Evolutionary conservation across 306 rosid species (phyloP).

Genomic region (Pachyrhizus erosus): DNA sequence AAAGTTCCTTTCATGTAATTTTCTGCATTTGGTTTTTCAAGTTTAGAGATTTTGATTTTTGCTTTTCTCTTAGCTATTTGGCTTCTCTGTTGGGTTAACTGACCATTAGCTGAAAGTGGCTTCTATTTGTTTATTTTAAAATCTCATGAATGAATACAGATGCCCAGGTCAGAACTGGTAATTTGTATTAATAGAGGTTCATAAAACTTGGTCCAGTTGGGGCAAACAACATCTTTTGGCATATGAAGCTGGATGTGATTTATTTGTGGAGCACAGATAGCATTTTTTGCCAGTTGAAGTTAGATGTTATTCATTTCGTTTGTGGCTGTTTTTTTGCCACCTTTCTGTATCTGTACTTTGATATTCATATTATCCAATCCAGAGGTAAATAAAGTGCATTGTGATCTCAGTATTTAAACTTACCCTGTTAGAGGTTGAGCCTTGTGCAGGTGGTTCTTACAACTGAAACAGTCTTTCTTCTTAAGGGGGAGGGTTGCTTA

Average conservation of each 20-base stretch:
- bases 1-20: not conserved
- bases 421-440: not conserved
- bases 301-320: not conserved
- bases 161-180: not conserved
- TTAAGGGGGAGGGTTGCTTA: not conserved
- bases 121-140: not conserved
- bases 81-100: not conserved
- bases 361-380: not conserved
- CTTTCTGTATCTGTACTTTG: not conserved
- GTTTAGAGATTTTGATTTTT: not conserved
- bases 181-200: not conserved
- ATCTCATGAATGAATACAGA: not conserved
- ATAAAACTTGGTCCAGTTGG: not conserved
- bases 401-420: not conserved
- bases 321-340: not conserved
- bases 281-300: not conserved
- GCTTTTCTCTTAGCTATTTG: not conserved
- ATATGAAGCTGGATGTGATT: not conserved
- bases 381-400: not conserved
- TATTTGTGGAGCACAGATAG: not conserved
- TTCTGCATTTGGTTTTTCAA: slow-evolving; percentile 19
- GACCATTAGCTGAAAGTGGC: slow-evolving; percentile 13
- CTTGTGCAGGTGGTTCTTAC: not conserved
- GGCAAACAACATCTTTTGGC: not conserved
- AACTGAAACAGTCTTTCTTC: not conserved